These are phyloP conservation scores for Sparassis latifolia DNA, from an alignment of 1,284 basidiomycete species.

Conservation along the genomic window DNA sequence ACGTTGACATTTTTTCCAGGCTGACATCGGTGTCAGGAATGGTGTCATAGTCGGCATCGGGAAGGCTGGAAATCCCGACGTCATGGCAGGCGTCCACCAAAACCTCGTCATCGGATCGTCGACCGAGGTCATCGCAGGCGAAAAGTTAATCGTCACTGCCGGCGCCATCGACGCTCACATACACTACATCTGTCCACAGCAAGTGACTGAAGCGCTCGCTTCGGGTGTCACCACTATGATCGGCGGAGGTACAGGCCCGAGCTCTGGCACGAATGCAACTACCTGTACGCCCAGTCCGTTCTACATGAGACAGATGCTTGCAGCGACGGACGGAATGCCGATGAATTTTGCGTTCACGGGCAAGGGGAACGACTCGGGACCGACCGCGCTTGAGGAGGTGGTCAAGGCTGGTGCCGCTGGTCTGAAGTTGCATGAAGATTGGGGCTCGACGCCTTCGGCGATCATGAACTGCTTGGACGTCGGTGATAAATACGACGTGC, in stretches of 20 bases:
- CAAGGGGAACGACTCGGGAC: constrained; percentile 89
- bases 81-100: constrained; percentile 79
- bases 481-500: constrained; percentile 91
- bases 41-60: constrained; percentile 87
- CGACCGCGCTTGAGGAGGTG: constrained; percentile 72
- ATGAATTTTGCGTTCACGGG: constrained; percentile 94
- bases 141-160: constrained; percentile 90
- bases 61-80: constrained; percentile 95
- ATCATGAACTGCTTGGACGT: constrained; percentile 80
- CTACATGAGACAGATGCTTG: constrained; percentile 84
- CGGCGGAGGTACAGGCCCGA: constrained; percentile 92
- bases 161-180: constrained; percentile 92
- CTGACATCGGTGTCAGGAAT: constrained; percentile 92
- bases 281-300: constrained; percentile 91
- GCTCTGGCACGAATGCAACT: constrained; percentile 87
- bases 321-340: constrained; percentile 82
- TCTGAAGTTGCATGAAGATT: constrained; percentile 97
- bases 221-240: constrained; percentile 82
- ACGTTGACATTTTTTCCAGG: constrained; percentile 38
- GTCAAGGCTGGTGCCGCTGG: constrained; percentile 86
- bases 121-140: constrained; percentile 93
- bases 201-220: constrained; percentile 70
- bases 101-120: constrained; percentile 79
- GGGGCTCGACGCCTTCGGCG: constrained; percentile 88
- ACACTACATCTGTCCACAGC: constrained; percentile 93